Conservation (phyloP, 2,329 filamentous ascomycete species). For the Botrytis deweyae region DNA sequence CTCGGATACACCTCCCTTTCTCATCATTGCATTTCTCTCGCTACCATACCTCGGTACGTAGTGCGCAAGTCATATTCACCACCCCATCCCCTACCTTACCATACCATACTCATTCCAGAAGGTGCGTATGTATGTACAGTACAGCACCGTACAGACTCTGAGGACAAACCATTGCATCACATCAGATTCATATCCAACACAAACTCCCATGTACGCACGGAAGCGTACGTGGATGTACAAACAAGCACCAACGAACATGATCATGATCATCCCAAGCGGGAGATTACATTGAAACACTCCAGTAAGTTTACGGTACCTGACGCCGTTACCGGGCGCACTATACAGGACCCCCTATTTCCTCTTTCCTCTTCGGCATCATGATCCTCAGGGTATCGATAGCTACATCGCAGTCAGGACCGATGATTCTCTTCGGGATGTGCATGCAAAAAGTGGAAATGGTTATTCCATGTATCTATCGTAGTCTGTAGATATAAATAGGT, state of each 20-base stretch:
- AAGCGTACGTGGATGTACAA: too few species aligned
- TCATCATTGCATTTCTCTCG: not conserved
- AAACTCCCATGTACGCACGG: too few species aligned
- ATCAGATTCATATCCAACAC: too few species aligned
- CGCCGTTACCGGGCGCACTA: not conserved
- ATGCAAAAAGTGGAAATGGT: not conserved
- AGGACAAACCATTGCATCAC: too few species aligned
- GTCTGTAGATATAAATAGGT: not conserved
- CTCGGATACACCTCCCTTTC: not conserved
- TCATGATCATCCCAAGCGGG: not conserved
- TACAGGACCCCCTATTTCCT: not conserved
- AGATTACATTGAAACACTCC: conserved; percentile 7
- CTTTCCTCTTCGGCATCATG: not conserved
- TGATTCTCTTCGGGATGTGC: not conserved
- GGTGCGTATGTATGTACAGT: not conserved
- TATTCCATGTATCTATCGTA: not conserved
- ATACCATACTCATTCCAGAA: not conserved
- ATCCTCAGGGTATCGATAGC: not conserved
- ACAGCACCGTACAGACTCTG: too few species aligned
- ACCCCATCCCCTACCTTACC: not conserved
- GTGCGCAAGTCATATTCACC: not conserved
- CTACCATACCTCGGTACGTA: not conserved
- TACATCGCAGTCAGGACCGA: not conserved
- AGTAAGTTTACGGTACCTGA: not conserved
- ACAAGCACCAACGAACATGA: too few species aligned